These are phyloP conservation scores for Kandelia obovata DNA, from an alignment of 345 rosid species.

Conservation along the genomic window DNA sequence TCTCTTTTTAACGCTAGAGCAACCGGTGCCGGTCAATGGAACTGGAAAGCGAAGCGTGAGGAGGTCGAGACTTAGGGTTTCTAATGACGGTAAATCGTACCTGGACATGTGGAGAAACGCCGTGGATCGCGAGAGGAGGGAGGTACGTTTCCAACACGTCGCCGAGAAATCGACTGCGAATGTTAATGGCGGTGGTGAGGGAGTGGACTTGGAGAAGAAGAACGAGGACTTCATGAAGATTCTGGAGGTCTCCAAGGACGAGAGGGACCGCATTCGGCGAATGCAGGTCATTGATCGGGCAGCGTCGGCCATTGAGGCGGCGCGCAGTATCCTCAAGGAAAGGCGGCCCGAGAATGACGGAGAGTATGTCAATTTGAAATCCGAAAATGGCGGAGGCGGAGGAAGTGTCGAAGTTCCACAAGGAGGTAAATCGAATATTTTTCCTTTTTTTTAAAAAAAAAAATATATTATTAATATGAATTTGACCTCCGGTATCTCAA, in stretches of 20 bases:
- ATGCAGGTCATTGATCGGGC: conserved; percentile 88
- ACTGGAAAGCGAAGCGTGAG: conserved; percentile 11
- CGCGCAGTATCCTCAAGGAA: conserved; percentile 52
- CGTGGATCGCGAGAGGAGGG: conserved; percentile 63
- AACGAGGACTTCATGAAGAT: conserved; percentile 70
- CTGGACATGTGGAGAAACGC: conserved; percentile 85
- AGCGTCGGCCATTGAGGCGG: conserved; percentile 77
- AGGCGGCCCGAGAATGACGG: conserved; percentile 19
- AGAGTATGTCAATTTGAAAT: not conserved
- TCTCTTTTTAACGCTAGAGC: conserved; percentile 5
- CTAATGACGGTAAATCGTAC: conserved; percentile 53
- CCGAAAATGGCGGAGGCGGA: not conserved
- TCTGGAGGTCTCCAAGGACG: conserved; percentile 58
- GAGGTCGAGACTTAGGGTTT: conserved; percentile 35
- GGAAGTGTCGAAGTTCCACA: not conserved
- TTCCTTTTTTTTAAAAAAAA: too few relatives aligned
- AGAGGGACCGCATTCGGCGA: conserved; percentile 75
- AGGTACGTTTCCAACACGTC: conserved; percentile 52
- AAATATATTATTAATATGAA: too few relatives aligned
- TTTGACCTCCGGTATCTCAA: too few relatives aligned
- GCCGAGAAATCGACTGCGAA: conserved; percentile 23
- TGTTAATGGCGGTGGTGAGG: not conserved
- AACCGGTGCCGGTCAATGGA: not conserved
- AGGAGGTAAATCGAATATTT: too few relatives aligned
- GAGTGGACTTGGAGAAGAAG: conserved; percentile 57